phyloP scores from a whole-genome alignment of 176 grass and related monocot genomes.

The Triticum turgidum region DNA sequence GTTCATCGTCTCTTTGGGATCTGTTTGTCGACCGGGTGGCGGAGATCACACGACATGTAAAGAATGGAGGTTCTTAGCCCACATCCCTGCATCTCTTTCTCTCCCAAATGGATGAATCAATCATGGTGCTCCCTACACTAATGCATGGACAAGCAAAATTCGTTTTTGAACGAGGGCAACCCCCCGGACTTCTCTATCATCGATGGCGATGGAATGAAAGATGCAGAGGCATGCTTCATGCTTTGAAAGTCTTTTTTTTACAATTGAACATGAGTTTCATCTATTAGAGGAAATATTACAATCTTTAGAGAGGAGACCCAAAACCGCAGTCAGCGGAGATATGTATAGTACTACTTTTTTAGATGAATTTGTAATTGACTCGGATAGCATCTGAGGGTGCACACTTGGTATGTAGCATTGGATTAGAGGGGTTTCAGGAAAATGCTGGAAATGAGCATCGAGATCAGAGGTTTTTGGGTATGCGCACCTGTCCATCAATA shows the following conservation, averaged over 20 bases:
- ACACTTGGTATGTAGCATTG: neutral
- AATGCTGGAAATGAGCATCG: neutral
- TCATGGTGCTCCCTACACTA: constrained; percentile 3
- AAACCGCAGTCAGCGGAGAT: neutral
- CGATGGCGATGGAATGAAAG: neutral
- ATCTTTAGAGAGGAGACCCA: neutral
- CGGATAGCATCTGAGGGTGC: neutral
- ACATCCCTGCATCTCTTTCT: constrained; percentile 24
- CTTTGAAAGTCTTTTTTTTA: neutral
- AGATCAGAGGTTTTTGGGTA: constrained; percentile 31
- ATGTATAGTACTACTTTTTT: neutral
- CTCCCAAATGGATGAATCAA: constrained; percentile 15
- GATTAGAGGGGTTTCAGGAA: neutral
- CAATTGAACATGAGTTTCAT: neutral
- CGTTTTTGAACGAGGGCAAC: too few species aligned
- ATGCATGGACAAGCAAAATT: neutral
- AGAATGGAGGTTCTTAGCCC: constrained; percentile 43
- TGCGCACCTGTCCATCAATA: constrained; percentile 38
- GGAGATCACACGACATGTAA: constrained; percentile 22
- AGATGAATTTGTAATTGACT: neutral
- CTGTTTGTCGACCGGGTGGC: constrained; percentile 30
- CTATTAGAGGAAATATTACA: neutral
- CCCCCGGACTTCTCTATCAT: neutral
- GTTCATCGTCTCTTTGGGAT: constrained; percentile 37
- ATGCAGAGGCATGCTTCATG: neutral